These are phyloP conservation scores for Cercospora berteroae DNA, from an alignment of 2,329 filamentous ascomycete genomes.

Conservation along the genomic window DNA sequence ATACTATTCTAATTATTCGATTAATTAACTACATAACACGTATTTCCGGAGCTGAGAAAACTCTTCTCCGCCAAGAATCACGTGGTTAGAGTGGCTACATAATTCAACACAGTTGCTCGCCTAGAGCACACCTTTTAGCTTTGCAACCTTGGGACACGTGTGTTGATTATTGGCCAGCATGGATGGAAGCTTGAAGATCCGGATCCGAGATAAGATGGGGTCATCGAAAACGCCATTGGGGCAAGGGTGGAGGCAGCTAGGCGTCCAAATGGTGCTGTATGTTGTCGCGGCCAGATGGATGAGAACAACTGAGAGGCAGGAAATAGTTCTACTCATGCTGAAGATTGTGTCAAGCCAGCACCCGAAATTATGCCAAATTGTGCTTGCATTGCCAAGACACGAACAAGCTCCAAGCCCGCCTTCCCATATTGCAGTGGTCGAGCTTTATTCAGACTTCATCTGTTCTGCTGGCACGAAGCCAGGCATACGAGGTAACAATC, in stretches of 20 bases:
- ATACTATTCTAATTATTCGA: too few species aligned
- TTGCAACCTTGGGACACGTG: neutral
- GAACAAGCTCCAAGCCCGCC: neutral
- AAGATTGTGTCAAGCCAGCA: neutral
- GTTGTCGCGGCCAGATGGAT: neutral
- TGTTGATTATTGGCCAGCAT: conserved; percentile 4
- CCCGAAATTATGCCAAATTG: neutral
- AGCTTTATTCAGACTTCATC: neutral
- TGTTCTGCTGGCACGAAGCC: neutral
- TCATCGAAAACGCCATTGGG: neutral
- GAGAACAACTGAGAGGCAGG: neutral
- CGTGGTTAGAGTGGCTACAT: too few species aligned
- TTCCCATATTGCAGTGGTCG: neutral
- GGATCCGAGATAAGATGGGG: neutral
- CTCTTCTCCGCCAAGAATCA: too few species aligned
- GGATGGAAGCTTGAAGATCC: neutral
- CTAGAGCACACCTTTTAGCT: neutral
- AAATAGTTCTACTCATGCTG: neutral
- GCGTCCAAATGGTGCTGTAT: neutral
- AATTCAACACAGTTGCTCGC: neutral
- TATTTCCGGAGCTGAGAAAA: too few species aligned
- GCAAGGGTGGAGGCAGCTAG: neutral
- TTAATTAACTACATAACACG: too few species aligned
- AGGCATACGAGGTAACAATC: neutral
- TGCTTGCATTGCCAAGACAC: neutral